These are phyloP conservation scores for Cutaneotrichosporon mucoides DNA, from an alignment of 1,284 basidiomycete species.

Conservation along the genomic window DNA sequence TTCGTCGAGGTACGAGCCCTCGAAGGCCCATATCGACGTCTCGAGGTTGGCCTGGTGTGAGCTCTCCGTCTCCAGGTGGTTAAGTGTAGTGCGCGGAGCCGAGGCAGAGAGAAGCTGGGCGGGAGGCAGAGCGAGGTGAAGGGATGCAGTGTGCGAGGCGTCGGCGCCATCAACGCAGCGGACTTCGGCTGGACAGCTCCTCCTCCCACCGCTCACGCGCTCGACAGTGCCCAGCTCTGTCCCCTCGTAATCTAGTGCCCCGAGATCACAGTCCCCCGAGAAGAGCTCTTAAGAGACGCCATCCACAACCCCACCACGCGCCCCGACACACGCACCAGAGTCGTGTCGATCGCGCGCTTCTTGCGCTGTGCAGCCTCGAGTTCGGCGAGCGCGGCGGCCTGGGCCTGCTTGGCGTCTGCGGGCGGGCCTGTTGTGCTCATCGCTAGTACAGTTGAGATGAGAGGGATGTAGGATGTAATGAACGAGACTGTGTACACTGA, in stretches of 20 bases:
- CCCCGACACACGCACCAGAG: slow-evolving; percentile 26
- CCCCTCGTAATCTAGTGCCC: too few species aligned
- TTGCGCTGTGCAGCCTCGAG: slow-evolving; percentile 39
- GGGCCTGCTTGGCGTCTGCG: slow-evolving; percentile 47
- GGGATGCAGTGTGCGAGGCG: too few species aligned
- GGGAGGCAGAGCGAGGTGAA: too few species aligned
- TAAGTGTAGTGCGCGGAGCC: too few species aligned
- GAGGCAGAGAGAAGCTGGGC: too few species aligned
- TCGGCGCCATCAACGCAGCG: too few species aligned
- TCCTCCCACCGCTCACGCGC: too few species aligned
- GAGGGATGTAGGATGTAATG: background rate
- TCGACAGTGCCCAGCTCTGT: too few species aligned
- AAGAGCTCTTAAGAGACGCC: too few species aligned
- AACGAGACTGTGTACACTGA: background rate
- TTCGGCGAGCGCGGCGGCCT: slow-evolving; percentile 38
- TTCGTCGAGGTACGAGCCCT: slow-evolving; percentile 52
- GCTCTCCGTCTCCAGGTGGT: background rate
- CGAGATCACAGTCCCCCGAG: too few species aligned
- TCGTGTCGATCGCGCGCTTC: slow-evolving; percentile 41
- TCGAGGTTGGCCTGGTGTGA: slow-evolving; percentile 49
- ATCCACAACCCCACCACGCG: too few species aligned
- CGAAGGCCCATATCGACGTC: slow-evolving; percentile 52
- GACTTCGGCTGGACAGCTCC: too few species aligned
- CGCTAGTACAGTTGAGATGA: background rate
- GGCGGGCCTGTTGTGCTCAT: slow-evolving; percentile 44